Base-by-base conservation (phyloP, 1,284 basidiomycete genomes). In the Naganishia liquefaciens region DNA sequence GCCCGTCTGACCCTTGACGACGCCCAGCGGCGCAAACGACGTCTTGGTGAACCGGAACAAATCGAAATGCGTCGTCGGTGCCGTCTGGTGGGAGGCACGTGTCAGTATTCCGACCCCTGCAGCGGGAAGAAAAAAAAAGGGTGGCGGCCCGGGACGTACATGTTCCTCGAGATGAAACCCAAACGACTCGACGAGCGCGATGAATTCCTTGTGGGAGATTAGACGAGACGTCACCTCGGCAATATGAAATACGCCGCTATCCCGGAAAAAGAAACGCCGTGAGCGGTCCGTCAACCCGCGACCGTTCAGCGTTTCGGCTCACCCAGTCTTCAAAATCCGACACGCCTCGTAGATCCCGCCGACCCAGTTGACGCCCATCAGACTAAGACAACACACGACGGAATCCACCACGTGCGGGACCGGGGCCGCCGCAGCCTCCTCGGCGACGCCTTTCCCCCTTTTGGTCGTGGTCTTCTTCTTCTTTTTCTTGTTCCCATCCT, bases 351-450 rank as follows among this genome's bases (percentile, higher is more conserved):
- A 83, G 42, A 98, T 84, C 75, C 92, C 93, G 27, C 84, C 84
- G 17, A 92, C 84, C 96, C 96, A 99, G 76, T 99, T 97, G 11
- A 88, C 91, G 42, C 92, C 91, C 96, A 99, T 99, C 67, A 99
- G 81, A 73, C 92, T 95, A 67, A 99, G 82, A 47, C 93, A 92
- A 76, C 93, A 99, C 30, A 99, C 88, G 1, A 87, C 93, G 5
- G 91, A 88, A 74, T 99, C 95, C 3, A 91, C 91, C 5, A 96
- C 78, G 68, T 90, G 77, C 7, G 67, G 67, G 37, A 53, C 54
- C 0, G 28, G 52, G 11, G 40, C 47, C 33, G 33, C 33, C 33
- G 33, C 10, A 7, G 33, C 10, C 33, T 37, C 46, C 33, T 49
- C 33, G 5, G 33, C 47, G 15, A 21, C 50, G 11, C 23, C 49